Evolutionary conservation across 2,329 filamentous ascomycete species (phyloP), one percentile per base, ranked within the genome.

Genomic region (Aspergillus tubingensis): DNA sequence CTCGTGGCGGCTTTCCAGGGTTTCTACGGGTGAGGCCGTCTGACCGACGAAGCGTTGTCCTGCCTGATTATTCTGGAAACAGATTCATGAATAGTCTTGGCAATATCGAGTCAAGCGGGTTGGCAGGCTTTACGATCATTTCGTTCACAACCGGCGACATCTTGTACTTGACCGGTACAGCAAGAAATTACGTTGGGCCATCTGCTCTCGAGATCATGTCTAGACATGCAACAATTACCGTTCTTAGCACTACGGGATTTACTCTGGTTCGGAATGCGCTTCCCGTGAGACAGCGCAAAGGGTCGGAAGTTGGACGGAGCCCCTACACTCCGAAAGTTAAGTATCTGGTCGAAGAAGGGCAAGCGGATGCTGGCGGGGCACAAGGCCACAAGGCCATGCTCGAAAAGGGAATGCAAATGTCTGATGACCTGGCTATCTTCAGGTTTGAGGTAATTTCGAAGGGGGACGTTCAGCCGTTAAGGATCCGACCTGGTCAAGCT

Each of bases 81-180:
- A 27, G 48, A 36, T 52, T 52, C 48, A 32, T 58, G 38, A 52
- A 41, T 30, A 67, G 36, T 59, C 52, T 48, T 21, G 62, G 68
- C 2, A 70, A 70, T 15, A 65, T 68, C 27, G 62, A 68, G 8
- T 44, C 61, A 0, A 68, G 43, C 8, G 59, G 62, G 1, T 15
- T 69, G 2, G 67, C 59, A 2, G 68, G 62, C 3, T 59, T 70
- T 7, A 69, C 67, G 1, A 64, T 70, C 7, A 50, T 67, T 2
- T 67, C 65, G 4, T 70, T 70, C 50, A 59, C 52, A 8, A 67
- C 67, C 2, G 68, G 68, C 2, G 65, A 69, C 49, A 43, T 69
- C 4, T 60, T 70, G 27, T 70, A 70, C 32, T 15, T 70, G 27
- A 69, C 68, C 2, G 68, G 68, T 5, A 63, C 13, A 5, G 68